Conservation (phyloP, 2,329 filamentous ascomycete genomes). For the Anthostomella pinea region DNA sequence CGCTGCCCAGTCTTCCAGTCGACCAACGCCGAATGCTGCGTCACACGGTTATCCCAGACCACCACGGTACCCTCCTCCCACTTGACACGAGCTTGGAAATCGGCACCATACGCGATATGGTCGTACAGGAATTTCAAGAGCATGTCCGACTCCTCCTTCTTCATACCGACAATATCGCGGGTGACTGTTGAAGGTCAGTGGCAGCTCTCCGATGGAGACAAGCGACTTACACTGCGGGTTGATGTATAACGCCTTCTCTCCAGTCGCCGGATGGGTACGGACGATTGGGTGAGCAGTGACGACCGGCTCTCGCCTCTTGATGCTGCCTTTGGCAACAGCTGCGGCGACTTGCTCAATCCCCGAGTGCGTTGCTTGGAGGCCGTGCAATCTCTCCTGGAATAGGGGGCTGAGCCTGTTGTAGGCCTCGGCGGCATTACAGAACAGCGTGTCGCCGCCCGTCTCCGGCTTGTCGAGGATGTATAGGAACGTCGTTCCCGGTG, state of each 20-base stretch:
- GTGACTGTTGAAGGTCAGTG: constrained; percentile 54
- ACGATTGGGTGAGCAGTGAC: constrained; percentile 73
- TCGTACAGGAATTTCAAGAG: constrained; percentile 75
- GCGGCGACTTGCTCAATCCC: constrained; percentile 76
- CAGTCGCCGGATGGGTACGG: constrained; percentile 76
- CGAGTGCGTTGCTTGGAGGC: constrained; percentile 77
- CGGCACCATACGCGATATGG: constrained; percentile 68
- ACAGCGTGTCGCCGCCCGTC: constrained; percentile 81
- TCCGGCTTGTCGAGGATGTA: constrained; percentile 81
- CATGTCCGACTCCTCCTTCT: constrained; percentile 81
- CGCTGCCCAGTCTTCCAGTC: constrained; percentile 80
- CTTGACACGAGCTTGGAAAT: constrained; percentile 71
- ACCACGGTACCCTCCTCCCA: constrained; percentile 81
- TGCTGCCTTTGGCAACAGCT: constrained; percentile 62
- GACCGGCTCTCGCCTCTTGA: constrained; percentile 74
- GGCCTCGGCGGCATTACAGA: constrained; percentile 74
- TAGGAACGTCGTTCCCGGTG: constrained; percentile 85
- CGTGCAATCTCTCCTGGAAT: constrained; percentile 78
- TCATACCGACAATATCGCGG: constrained; percentile 74
- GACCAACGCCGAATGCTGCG: constrained; percentile 72
- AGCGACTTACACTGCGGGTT: constrained; percentile 72
- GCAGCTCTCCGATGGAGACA: not conserved
- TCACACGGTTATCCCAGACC: constrained; percentile 83
- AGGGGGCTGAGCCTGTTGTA: constrained; percentile 77
- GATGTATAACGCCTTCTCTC: constrained; percentile 79